Base-by-base conservation (phyloP, 495 filamentous ascomycete species). In the Tuber magnatum region DNA sequence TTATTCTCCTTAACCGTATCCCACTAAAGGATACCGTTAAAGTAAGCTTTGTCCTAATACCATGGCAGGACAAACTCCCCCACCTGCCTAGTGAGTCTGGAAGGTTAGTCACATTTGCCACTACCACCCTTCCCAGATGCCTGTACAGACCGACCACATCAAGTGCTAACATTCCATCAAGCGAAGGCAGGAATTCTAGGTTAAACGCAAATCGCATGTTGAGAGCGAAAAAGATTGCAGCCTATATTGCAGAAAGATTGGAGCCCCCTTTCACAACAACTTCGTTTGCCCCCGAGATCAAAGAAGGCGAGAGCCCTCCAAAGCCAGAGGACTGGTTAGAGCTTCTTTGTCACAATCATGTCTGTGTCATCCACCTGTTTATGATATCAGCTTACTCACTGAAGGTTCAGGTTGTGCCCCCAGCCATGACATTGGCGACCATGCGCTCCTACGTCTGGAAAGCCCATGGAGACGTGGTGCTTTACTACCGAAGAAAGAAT, bases 161-260 rank as follows among this genome's bases (percentile, higher is more conserved):
- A 69, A 56, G 24, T 43, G 20, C 68, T 75, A 12, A 72, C 40
- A 76, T 69, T 39, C 70, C 72, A 48, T 51, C 69, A 72, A 81
- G 77, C 28, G 80, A 82, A 56, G 80, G 73, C 39, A 82, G 83
- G 44, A 75, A 69, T 61, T 80, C 93, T 71, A 89, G 95, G 42
- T 87, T 99, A 74, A 99, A 98, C 82, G 95, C 95, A 42, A 99
- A 98, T 81, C 87, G 95, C 42, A 98, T 99, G 96, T 87, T 99
- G 42, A 88, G 95, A 68, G 92, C 94, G 5, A 94, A 93, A 85
- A 99, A 98, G 86, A 93, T 99, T n/a, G 84, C 97, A 48, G 90
- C 89, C 1, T 99, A 99, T 80, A 90, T 98, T 10, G 91, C 93
- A 2, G 95, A 99, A 83, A 88, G 93, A 71, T 94, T 99, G 72